phyloP scores from a whole-genome alignment of 2,329 filamentous ascomycete species.

The Xylariomycetidae sp. region DNA sequence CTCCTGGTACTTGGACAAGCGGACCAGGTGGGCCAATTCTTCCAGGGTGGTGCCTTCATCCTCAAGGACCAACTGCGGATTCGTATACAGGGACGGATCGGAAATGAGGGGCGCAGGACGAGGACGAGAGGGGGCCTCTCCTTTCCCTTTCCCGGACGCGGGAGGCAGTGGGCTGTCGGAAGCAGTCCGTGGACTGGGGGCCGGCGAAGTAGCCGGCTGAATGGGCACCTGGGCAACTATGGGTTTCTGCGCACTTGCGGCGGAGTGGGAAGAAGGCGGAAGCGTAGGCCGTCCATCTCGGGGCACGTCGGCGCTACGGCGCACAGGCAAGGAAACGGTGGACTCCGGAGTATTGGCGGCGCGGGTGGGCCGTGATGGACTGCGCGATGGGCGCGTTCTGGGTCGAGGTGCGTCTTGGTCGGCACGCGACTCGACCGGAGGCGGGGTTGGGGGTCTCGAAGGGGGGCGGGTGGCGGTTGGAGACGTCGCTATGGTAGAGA shows the following conservation, averaged over 20 bases:
- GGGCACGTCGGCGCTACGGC: constrained; percentile 37
- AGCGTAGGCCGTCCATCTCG: constrained; percentile 30
- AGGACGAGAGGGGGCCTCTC: constrained; percentile 37
- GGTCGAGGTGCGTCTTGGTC: constrained; percentile 44
- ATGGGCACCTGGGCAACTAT: constrained; percentile 30
- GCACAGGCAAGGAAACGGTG: constrained; percentile 35
- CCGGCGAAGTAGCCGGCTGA: constrained; percentile 7
- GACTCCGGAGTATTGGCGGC: constrained; percentile 33
- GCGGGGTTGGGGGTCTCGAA: constrained; percentile 45
- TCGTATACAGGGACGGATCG: constrained; percentile 61
- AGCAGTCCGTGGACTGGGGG: constrained; percentile 18
- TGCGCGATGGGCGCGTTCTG: constrained; percentile 49
- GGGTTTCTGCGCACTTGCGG: constrained; percentile 37
- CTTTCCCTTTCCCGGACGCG: constrained; percentile 19
- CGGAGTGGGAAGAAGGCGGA: too few species aligned
- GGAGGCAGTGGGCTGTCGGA: constrained; percentile 28
- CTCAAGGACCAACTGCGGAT: constrained; percentile 53
- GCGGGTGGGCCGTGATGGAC: constrained; percentile 43
- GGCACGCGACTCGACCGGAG: constrained; percentile 47
- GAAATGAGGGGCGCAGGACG: constrained; percentile 51
- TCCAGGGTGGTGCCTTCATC: constrained; percentile 64
- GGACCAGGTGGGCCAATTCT: constrained; percentile 72
- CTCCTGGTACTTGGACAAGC: constrained; percentile 74
- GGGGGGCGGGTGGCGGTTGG: constrained; percentile 43
- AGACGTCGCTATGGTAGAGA: constrained; percentile 38